A percentile compares a stretch with the other conserved stretches of the same genome.
These are phyloP conservation scores for Medicago ruthenica DNA, from an alignment of 306 rosid species.

Conservation along the genomic window DNA sequence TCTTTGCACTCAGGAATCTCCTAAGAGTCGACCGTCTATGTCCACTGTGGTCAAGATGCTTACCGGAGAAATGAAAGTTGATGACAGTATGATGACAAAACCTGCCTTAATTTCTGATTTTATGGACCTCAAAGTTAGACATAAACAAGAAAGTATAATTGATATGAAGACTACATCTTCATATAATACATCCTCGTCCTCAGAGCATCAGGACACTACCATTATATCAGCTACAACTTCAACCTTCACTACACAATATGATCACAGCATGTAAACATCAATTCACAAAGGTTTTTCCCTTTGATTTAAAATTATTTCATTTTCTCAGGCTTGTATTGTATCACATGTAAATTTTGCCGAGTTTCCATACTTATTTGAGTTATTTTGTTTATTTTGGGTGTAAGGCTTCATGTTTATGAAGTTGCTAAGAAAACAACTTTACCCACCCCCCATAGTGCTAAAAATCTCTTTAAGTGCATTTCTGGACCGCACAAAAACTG, in stretches of 20 bases:
- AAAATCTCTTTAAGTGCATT: not conserved
- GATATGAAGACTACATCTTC: conserved; percentile 38
- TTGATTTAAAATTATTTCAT: conserved; percentile 30
- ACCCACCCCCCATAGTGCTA: not conserved
- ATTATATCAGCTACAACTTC: conserved; percentile 50
- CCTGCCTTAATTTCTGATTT: conserved; percentile 90
- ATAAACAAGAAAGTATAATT: conserved; percentile 36
- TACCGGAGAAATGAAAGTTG: conserved; percentile 56
- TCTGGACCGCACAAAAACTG: not conserved
- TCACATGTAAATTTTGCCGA: conserved; percentile 48
- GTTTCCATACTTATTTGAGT: not conserved
- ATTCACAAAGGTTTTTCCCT: conserved; percentile 3
- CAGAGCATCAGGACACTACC: conserved; percentile 53
- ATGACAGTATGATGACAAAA: conserved; percentile 62
- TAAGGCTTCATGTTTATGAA: conserved; percentile 2
- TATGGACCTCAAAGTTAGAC: conserved; percentile 76
- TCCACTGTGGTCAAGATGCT: conserved; percentile 91
- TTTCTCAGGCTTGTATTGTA: conserved; percentile 28
- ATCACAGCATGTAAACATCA: conserved; percentile 51
- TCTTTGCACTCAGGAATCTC: conserved; percentile 91
- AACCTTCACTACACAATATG: conserved; percentile 49
- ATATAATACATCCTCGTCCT: conserved; percentile 51
- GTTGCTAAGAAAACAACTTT: conserved; percentile 15
- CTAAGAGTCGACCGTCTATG: conserved; percentile 88
- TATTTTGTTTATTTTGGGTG: conserved; percentile 1